Conservation (phyloP, 352 stramenopile species). For the Aphanomyces stellatus region DNA sequence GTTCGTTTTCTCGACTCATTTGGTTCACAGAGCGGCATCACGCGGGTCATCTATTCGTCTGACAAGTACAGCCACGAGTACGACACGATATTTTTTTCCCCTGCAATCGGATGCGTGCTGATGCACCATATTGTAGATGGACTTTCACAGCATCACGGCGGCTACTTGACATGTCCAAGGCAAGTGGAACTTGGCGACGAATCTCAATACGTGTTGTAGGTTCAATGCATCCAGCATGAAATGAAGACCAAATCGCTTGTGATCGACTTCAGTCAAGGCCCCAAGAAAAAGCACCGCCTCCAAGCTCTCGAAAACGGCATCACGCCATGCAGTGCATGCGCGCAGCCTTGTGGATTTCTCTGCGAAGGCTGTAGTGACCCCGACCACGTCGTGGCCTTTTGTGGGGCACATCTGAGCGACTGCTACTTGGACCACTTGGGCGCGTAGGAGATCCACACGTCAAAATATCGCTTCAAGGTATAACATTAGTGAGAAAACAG, state of each 20-base stretch:
- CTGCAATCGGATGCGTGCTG: no score
- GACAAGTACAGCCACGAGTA: conserved; percentile 92
- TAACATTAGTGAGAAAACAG: no score
- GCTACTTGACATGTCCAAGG: conserved; percentile 82
- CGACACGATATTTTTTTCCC: background rate
- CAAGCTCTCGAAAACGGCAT: no score
- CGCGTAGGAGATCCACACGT: no score
- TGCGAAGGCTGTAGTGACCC: background rate
- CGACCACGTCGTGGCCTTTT: background rate
- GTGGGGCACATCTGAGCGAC: background rate
- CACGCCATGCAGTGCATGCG: background rate
- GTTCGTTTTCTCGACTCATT: background rate
- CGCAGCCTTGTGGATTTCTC: background rate
- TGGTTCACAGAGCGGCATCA: conserved; percentile 84
- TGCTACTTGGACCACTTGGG: conserved; percentile 1
- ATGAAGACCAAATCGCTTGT: conserved; percentile 45
- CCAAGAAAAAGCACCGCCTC: no score
- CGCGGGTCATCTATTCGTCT: conserved; percentile 92
- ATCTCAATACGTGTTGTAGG: conserved; percentile 10
- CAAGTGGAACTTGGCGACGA: conserved; percentile 3
- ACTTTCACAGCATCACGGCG: conserved; percentile 81
- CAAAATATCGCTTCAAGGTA: no score
- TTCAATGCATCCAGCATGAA: conserved; percentile 51
- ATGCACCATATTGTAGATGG: no score
- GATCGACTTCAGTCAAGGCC: conserved; percentile 68